These are phyloP conservation scores for Peronospora farinosa DNA, from an alignment of 352 stramenopile genomes.

Conservation along the genomic window DNA sequence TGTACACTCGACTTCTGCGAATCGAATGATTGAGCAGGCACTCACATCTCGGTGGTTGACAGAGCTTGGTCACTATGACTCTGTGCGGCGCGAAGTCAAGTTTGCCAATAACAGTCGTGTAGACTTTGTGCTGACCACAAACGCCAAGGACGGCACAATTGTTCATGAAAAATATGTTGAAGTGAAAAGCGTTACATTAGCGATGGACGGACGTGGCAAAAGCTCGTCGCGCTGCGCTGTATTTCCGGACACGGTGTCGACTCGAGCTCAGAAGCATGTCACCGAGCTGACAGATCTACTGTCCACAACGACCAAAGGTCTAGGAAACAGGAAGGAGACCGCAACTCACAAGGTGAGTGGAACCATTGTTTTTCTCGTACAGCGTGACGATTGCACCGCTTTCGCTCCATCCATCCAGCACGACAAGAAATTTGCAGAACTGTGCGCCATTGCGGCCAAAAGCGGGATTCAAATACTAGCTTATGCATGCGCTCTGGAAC, in stretches of 20 bases:
- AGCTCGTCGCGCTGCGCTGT: constrained; percentile 38
- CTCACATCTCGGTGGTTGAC: constrained; percentile 54
- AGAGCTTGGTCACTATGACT: constrained; percentile 50
- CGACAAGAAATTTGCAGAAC: constrained; percentile 55
- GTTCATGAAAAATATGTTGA: constrained; percentile 68
- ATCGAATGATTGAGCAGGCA: constrained; percentile 73
- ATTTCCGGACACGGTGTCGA: constrained; percentile 76
- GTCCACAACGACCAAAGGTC: constrained; percentile 12
- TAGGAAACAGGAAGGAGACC: constrained; percentile 10
- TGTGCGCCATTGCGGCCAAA: constrained; percentile 44
- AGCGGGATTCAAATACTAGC: constrained; percentile 57
- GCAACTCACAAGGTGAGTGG: constrained; percentile 28
- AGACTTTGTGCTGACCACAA: constrained; percentile 67
- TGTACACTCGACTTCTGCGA: constrained; percentile 69
- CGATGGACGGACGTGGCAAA: constrained; percentile 10
- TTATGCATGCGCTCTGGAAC: constrained; percentile 50
- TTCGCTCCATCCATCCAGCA: constrained; percentile 62
- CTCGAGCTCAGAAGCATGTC: constrained; percentile 71
- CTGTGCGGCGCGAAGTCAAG: constrained; percentile 63
- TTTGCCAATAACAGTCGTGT: constrained; percentile 79
- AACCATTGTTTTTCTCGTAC: constrained; percentile 69
- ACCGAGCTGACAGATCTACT: constrained; percentile 62
- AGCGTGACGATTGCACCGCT: constrained; percentile 66
- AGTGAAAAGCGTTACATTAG: constrained; percentile 81
- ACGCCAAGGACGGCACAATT: constrained; percentile 26